phyloP scores from a whole-genome alignment of 78 protist genomes.

The Anaeramoeba flamelloides region DNA sequence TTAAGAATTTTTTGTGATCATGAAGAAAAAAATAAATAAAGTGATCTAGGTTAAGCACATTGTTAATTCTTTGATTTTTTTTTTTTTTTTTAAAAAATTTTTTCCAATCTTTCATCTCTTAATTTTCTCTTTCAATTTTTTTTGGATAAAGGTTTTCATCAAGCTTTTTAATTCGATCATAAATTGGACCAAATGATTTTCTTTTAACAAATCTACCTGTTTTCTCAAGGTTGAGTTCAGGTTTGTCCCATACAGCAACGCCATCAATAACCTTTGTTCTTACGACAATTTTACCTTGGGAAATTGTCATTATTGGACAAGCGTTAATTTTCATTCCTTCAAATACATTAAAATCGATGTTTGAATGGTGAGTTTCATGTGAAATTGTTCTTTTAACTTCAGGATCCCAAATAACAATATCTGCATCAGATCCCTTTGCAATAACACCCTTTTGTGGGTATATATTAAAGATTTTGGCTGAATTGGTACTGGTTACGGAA shows the following conservation, averaged over 20 bases:
- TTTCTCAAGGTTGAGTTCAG: constrained; percentile 20
- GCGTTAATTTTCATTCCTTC: constrained; percentile 59
- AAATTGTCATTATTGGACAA: constrained; percentile 26
- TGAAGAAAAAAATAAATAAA: too few relatives aligned
- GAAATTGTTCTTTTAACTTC: constrained; percentile 35
- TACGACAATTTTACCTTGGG: constrained; percentile 23
- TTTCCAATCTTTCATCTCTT: too few relatives aligned
- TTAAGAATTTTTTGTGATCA: too few relatives aligned
- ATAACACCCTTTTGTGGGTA: constrained; percentile 70
- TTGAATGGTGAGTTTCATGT: constrained; percentile 19
- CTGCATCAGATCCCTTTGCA: constrained; percentile 59
- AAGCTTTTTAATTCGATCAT: constrained; percentile 27
- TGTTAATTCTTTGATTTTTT: too few relatives aligned
- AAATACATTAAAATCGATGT: constrained; percentile 52
- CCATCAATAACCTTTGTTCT: constrained; percentile 22
- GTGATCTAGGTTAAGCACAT: too few relatives aligned
- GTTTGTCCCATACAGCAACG: constrained; percentile 26
- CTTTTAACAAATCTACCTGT: constrained; percentile 37
- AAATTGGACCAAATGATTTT: constrained; percentile 26
- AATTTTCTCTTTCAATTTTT: constrained; percentile 42
- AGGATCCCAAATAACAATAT: constrained; percentile 56
- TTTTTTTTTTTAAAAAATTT: too few relatives aligned
- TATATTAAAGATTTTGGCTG: constrained; percentile 59
- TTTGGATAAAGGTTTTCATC: constrained; percentile 29
- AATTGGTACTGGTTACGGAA: constrained; percentile 47